Evolutionary conservation across 192 early-diverging fungal species (phyloP).

Genomic region (Coemansia sp.): DNA sequence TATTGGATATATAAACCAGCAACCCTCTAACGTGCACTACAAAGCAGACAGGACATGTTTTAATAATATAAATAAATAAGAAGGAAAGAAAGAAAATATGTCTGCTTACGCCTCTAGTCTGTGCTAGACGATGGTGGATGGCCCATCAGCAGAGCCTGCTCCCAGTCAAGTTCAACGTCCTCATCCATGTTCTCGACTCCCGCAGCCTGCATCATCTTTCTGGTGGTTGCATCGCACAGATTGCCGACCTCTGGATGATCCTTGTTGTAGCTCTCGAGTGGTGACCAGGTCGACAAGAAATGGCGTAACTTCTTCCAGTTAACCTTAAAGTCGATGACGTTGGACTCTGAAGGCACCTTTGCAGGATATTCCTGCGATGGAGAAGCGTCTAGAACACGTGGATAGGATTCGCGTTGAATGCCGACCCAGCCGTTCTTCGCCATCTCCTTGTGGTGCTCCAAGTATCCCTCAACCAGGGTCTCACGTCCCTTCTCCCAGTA

Average conservation of each 20-base stretch:
- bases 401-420: conserved; percentile 23
- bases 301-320: conserved; percentile 27
- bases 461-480: conserved; percentile 27
- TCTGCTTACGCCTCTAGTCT: neutral
- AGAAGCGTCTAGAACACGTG: conserved; percentile 17
- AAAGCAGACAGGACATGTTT: too few relatives aligned
- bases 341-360: conserved; percentile 2
- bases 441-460: conserved; percentile 27
- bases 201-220: conserved; percentile 35
- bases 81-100: neutral
- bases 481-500: conserved; percentile 40
- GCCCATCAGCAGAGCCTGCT: conserved; percentile 27
- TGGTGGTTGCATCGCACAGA: conserved; percentile 10
- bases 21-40: too few relatives aligned
- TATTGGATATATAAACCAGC: too few relatives aligned
- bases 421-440: conserved; percentile 11
- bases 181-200: conserved; percentile 31
- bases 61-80: too few relatives aligned
- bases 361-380: conserved; percentile 15
- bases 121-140: conserved; percentile 14
- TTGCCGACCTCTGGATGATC: conserved; percentile 27
- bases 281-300: conserved; percentile 33
- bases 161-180: conserved; percentile 32
- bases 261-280: conserved; percentile 12
- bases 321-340: conserved; percentile 25